Evolutionary conservation across 345 rosid species (phyloP).

Genomic region (Rhodamnia argentea): DNA sequence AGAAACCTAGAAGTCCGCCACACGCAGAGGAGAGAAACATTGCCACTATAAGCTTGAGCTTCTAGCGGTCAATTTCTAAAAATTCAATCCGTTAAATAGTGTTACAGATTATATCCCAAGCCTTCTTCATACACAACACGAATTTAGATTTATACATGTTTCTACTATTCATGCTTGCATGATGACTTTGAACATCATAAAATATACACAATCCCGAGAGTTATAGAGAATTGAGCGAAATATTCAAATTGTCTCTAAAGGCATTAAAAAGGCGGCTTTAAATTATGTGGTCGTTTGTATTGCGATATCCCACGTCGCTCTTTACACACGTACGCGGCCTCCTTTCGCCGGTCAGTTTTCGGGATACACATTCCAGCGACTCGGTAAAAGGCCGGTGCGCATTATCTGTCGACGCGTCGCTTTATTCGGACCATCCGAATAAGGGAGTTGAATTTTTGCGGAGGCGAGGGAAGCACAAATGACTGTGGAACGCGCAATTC

Average conservation of each 20-base stretch:
- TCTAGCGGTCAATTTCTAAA: background rate
- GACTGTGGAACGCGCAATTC: background rate
- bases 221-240: background rate
- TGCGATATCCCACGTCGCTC: background rate
- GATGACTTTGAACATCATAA: background rate
- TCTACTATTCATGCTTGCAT: background rate
- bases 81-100: background rate
- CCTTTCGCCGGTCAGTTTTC: background rate
- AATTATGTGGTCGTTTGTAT: background rate
- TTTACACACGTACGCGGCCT: rapidly evolving
- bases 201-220: background rate
- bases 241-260: background rate
- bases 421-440: background rate
- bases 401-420: too few species aligned
- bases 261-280: background rate
- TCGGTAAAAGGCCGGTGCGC: rapidly evolving
- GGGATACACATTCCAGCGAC: rapidly evolving
- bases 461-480: background rate
- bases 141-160: background rate
- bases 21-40: background rate
- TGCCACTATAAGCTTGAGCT: background rate
- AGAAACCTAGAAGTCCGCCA: background rate
- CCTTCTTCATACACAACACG: background rate
- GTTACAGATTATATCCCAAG: background rate
- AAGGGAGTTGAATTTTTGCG: background rate